Conservation (phyloP, 257 asterid species). For the Przewalskia tangutica region DNA sequence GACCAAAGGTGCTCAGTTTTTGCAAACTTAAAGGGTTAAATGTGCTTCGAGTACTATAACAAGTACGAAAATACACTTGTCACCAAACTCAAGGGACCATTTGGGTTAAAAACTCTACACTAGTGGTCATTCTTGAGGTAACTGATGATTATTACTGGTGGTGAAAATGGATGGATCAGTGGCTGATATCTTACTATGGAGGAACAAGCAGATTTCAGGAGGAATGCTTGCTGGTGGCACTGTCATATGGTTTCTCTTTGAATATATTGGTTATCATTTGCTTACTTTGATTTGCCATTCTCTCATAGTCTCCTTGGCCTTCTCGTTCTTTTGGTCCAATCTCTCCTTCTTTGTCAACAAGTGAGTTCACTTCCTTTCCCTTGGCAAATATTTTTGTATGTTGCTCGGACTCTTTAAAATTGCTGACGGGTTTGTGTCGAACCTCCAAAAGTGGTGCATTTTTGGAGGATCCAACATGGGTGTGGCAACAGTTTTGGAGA, state of each 20-base stretch:
- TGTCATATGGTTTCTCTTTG: slow-evolving; percentile 88
- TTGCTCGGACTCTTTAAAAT: too few species aligned
- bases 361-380: slow-evolving; percentile 24
- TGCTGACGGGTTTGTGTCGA: too few species aligned
- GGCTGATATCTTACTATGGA: slow-evolving; percentile 88
- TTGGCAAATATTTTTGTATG: not conserved
- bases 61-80: not conserved
- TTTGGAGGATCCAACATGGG: too few species aligned
- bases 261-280: slow-evolving; percentile 77
- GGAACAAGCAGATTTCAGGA: slow-evolving; percentile 81
- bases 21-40: not conserved
- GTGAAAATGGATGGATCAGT: slow-evolving; percentile 30
- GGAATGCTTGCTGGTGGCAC: slow-evolving; percentile 64
- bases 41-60: not conserved
- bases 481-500: too few species aligned
- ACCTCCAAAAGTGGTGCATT: too few species aligned
- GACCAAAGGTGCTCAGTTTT: not conserved
- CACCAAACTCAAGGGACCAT: not conserved
- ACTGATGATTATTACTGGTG: not conserved
- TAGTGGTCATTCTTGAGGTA: not conserved
- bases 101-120: not conserved
- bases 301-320: slow-evolving; percentile 58
- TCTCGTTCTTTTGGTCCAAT: slow-evolving; percentile 75
- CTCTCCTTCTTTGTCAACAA: slow-evolving; percentile 69
- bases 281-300: slow-evolving; percentile 73